Evolutionary conservation across 2,329 filamentous ascomycete species (phyloP).

Genomic region (Paecilomyces sp.): DNA sequence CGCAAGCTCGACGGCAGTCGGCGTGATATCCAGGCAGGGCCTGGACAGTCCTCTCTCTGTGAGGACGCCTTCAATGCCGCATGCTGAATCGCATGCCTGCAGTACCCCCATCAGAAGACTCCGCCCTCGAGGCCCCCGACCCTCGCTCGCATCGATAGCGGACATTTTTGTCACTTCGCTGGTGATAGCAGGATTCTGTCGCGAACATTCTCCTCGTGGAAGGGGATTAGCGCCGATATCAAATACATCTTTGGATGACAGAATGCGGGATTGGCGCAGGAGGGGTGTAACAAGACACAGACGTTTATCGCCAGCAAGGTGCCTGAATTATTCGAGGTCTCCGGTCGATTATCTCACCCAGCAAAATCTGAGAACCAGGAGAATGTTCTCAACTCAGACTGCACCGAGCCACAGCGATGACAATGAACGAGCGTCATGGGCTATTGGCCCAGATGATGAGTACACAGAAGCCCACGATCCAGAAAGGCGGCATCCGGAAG

Average conservation of each 20-base stretch:
- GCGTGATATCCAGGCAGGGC: conserved; percentile 41
- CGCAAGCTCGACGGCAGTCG: conserved; percentile 44
- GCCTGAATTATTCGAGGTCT: conserved; percentile 12
- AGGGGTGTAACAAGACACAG: conserved; percentile 9
- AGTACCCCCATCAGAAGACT: conserved; percentile 21
- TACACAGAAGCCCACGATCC: background rate
- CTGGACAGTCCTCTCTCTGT: conserved; percentile 18
- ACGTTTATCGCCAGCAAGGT: conserved; percentile 11
- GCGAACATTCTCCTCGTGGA: conserved; percentile 35
- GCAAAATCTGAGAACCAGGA: conserved; percentile 14
- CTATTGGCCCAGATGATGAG: conserved; percentile 7
- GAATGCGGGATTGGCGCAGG: conserved; percentile 11
- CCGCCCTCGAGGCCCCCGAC: conserved; percentile 19
- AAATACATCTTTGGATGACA: conserved; percentile 9
- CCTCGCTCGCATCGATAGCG: conserved; percentile 34
- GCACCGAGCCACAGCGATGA: conserved; percentile 15
- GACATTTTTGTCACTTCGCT: conserved; percentile 49
- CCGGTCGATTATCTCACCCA: conserved; percentile 7
- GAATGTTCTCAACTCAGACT: conserved; percentile 20
- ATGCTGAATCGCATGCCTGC: conserved; percentile 14
- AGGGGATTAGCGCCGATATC: conserved; percentile 22
- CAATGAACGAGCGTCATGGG: background rate
- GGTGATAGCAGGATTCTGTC: conserved; percentile 46
- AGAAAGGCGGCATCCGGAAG: background rate
- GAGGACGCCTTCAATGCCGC: conserved; percentile 22